Conservation (phyloP, 139 green algal genomes). For the Marvania coccoides region DNA sequence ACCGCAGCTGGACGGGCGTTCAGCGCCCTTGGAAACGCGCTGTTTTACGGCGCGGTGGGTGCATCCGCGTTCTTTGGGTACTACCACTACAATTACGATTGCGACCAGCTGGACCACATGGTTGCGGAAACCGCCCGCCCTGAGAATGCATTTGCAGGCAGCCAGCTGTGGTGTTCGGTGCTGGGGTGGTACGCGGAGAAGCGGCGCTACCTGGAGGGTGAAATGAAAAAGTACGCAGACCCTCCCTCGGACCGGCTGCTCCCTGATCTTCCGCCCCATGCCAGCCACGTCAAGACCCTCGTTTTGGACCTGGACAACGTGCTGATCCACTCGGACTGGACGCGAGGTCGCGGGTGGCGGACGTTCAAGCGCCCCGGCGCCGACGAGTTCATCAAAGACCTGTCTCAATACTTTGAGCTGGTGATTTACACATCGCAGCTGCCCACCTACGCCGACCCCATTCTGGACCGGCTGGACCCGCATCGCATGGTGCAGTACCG, state of each 20-base stretch:
- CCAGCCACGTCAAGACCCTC: slow-evolving; percentile 80
- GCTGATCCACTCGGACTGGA: slow-evolving; percentile 91
- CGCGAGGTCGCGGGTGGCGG: slow-evolving; percentile 60
- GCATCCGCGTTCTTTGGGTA: slow-evolving; percentile 48
- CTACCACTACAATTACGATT: slow-evolving; percentile 44
- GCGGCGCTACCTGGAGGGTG: slow-evolving; percentile 38
- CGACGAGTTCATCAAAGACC: slow-evolving; percentile 80
- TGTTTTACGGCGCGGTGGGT: slow-evolving; percentile 41
- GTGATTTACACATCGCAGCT: slow-evolving; percentile 90
- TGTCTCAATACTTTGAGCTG: slow-evolving; percentile 89
- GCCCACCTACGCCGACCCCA: slow-evolving; percentile 78
- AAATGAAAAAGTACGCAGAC: slow-evolving; percentile 72
- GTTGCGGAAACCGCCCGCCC: slow-evolving; percentile 28
- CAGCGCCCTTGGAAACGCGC: slow-evolving; percentile 26
- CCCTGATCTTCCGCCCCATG: slow-evolving; percentile 69
- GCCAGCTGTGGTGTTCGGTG: slow-evolving; percentile 32
- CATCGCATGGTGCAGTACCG: slow-evolving; percentile 58
- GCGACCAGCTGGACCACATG: slow-evolving; percentile 24
- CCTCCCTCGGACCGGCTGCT: slow-evolving; percentile 85
- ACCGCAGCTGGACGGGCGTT: background rate
- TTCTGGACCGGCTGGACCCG: slow-evolving; percentile 89
- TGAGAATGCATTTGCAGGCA: slow-evolving; percentile 24
- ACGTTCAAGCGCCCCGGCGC: slow-evolving; percentile 90
- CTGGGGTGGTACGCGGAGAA: slow-evolving; percentile 51
- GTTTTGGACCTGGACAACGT: slow-evolving; percentile 94